Base-by-base conservation (phyloP, 345 rosid species). In the Populus ilicifolia region DNA sequence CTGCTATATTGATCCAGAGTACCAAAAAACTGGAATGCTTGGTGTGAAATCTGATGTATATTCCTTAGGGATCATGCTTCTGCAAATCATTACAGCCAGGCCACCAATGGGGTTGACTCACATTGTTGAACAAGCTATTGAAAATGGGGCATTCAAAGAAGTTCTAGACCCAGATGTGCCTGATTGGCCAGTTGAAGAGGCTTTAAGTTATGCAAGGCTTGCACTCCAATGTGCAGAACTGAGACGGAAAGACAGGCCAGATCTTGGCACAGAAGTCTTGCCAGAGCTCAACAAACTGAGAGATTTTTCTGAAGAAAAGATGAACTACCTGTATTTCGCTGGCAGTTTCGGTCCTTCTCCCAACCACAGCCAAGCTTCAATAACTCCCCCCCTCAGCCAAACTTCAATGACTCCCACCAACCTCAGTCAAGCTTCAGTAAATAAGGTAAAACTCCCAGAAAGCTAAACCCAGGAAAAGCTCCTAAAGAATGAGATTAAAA, bases 1-100 rank as follows among this genome's bases (percentile, higher is more conserved):
- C 84, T 90, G 97, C 83, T 95, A 95, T 74, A 95, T 95, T 5
- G 99, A 95, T 63, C 99, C 99, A 0, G 99, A 95, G 81, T 95
- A 95, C 83, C 99, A 95, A 72, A 96, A 93, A 84, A 93, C 99
- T 0, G 99, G 99, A 76, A 89, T 92, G 92, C 89, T 95, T 13
- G 96, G 97, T 14, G 93, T 90, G 35, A 92, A 95, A 83, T 95
- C 99, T 2, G 99, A 95, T 63, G 86, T 95, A 1, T 95, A 95
- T 86, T 93, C 99, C 10, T 75, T 95, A 0, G 99, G 99, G 27
- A 83, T 95, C 48, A 75, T 95, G 83, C 91, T 95, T 80, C 91
- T 95, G 43, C 98, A 95, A 69, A 66, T 95, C 13, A 78, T 95
- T 73, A 93, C 99, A 1, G 96, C 89, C 12, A 93, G 80, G 75